Percentiles rank a stretch among this genome's conserved stretches.
These are phyloP conservation scores for Vitis hybrid DNA, from an alignment of 177 flowering plant genomes.

Conservation along the genomic window DNA sequence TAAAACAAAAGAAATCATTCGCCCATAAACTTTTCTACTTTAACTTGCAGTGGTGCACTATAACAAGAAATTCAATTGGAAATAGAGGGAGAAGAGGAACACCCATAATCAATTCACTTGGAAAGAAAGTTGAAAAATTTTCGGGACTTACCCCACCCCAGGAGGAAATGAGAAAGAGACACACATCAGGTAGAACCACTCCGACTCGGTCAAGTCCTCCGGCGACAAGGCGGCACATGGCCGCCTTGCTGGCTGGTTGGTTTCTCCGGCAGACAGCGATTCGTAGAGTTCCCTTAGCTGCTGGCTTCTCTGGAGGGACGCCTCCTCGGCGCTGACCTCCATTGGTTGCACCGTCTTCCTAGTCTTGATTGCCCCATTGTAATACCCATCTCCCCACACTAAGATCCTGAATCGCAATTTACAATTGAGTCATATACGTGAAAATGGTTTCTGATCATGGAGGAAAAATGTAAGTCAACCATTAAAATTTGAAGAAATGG, in stretches of 20 bases:
- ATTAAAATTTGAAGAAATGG: background rate
- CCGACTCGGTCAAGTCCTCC: constrained; percentile 94
- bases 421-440: background rate
- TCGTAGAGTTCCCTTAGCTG: constrained; percentile 92
- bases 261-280: constrained; percentile 71
- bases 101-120: background rate
- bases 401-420: constrained; percentile 44
- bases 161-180: constrained; percentile 92
- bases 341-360: constrained; percentile 92
- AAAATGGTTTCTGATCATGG: background rate
- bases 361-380: constrained; percentile 96
- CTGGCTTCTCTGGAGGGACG: constrained; percentile 80
- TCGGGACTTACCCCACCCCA: constrained; percentile 66
- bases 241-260: constrained; percentile 65
- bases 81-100: background rate
- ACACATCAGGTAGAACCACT: constrained; percentile 98
- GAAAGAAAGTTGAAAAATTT: background rate
- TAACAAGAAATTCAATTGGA: background rate
- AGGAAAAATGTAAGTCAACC: background rate
- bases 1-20: constrained; percentile 11
- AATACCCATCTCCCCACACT: constrained; percentile 91
- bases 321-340: constrained; percentile 90
- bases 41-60: constrained; percentile 3
- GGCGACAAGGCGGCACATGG: constrained; percentile 89
- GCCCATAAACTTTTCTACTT: constrained; percentile 4